Percentiles rank a stretch among this genome's conserved stretches.
phyloP scores from a whole-genome alignment of 257 asterid genomes.

The Scutellaria barbata region DNA sequence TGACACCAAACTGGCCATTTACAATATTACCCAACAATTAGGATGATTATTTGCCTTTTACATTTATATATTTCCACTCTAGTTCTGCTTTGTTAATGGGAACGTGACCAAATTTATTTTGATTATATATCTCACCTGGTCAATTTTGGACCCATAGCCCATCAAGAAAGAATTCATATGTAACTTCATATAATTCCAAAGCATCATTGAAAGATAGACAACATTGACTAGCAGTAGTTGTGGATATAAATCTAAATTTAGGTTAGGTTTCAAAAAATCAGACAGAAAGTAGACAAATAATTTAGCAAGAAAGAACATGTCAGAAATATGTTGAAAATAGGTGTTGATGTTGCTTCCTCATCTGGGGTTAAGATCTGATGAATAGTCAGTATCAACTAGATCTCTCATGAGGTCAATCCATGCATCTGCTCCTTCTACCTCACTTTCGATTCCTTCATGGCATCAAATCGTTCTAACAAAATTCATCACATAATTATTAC shows the following conservation, averaged over 20 bases:
- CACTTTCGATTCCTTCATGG: slow-evolving; percentile 25
- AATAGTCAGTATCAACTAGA: slow-evolving; percentile 22
- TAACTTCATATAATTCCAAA: too few species aligned
- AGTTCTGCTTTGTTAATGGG: too few species aligned
- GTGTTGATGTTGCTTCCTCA: slow-evolving; percentile 26
- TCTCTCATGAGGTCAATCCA: slow-evolving; percentile 41
- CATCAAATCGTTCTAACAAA: slow-evolving; percentile 27
- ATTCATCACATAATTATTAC: too few species aligned
- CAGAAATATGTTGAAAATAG: slow-evolving; percentile 32
- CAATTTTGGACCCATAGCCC: too few species aligned
- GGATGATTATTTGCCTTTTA: too few species aligned
- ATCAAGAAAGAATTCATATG: too few species aligned
- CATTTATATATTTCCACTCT: too few species aligned
- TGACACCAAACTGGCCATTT: too few species aligned
- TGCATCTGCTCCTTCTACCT: slow-evolving; percentile 25
- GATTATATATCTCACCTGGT: too few species aligned
- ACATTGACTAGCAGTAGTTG: slow-evolving; percentile 28
- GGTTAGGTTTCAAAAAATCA: not conserved
- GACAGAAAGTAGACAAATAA: slow-evolving; percentile 16
- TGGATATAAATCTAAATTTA: not conserved
- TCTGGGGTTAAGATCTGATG: slow-evolving; percentile 29
- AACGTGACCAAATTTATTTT: too few species aligned
- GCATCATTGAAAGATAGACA: not conserved
- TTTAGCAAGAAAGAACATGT: slow-evolving; percentile 11
- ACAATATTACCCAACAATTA: too few species aligned